These are phyloP conservation scores for Betula pendula DNA, from an alignment of 306 rosid species.

Conservation along the genomic window DNA sequence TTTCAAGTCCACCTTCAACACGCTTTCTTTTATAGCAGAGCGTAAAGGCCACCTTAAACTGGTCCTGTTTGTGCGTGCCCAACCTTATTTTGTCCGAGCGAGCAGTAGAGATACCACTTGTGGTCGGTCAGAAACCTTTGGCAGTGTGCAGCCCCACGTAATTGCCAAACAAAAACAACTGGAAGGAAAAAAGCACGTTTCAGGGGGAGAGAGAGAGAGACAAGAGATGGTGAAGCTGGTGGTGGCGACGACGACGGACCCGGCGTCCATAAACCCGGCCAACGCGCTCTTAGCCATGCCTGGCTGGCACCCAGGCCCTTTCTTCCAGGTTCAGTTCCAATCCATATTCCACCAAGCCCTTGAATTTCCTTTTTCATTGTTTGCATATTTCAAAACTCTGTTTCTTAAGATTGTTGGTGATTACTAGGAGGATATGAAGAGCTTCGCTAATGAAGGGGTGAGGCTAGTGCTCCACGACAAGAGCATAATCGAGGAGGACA, in stretches of 20 bases:
- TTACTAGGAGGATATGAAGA: slow-evolving; percentile 54
- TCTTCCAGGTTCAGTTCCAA: slow-evolving; percentile 48
- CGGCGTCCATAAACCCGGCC: slow-evolving; percentile 90
- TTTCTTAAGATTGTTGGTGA: neutral
- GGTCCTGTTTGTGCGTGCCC: too few relatives aligned
- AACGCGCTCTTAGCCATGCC: slow-evolving; percentile 70
- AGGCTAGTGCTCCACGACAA: slow-evolving; percentile 60
- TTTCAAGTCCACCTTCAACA: too few relatives aligned
- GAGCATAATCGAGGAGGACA: slow-evolving; percentile 67
- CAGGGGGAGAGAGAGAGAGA: neutral
- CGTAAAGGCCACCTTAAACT: too few relatives aligned
- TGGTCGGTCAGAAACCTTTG: too few relatives aligned
- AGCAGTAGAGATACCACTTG: too few relatives aligned
- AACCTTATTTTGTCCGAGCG: too few relatives aligned
- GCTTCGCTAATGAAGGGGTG: slow-evolving; percentile 53
- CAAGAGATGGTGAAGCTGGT: slow-evolving; percentile 65
- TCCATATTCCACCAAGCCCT: neutral
- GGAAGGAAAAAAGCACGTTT: neutral
- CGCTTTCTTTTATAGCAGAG: too few relatives aligned
- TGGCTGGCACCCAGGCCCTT: slow-evolving; percentile 68
- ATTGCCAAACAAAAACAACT: neutral
- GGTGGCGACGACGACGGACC: slow-evolving; percentile 81
- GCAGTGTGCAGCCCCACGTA: too few relatives aligned
- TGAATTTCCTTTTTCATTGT: neutral
- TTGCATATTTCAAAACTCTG: neutral